Evolutionary conservation across 2,329 filamentous ascomycete species (phyloP).

Genomic region (Nothophaeocryptopus gaeumannii): DNA sequence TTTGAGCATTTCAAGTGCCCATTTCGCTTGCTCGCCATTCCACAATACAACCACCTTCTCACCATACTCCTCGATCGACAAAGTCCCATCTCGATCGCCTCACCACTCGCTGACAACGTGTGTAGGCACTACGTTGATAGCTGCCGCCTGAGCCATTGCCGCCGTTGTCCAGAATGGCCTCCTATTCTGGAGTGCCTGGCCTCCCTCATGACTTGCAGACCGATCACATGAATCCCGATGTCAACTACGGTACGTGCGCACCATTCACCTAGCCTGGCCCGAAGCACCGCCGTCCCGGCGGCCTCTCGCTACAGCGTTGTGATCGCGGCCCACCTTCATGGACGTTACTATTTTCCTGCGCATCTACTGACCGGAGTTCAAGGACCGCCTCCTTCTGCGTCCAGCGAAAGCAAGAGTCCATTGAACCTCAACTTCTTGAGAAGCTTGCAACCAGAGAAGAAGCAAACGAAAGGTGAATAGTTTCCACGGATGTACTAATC

Average conservation of each 20-base stretch:
- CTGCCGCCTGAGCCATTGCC: not conserved
- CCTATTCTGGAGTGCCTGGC: slow-evolving; percentile 14
- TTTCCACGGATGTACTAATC: not conserved
- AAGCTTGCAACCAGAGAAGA: slow-evolving; percentile 64
- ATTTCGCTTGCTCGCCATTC: too few species aligned
- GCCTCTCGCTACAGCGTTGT: too few species aligned
- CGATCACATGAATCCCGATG: slow-evolving; percentile 14
- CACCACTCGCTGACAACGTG: not conserved
- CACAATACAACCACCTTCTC: too few species aligned
- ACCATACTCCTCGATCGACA: too few species aligned
- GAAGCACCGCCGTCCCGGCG: too few species aligned
- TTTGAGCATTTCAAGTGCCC: too few species aligned
- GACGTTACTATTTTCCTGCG: not conserved
- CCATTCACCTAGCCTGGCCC: too few species aligned
- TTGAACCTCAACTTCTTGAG: slow-evolving; percentile 54
- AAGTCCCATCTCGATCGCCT: too few species aligned
- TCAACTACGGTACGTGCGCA: slow-evolving; percentile 17
- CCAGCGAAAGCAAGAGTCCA: slow-evolving; percentile 26
- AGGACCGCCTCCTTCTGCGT: slow-evolving; percentile 10
- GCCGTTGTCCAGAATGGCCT: slow-evolving; percentile 12
- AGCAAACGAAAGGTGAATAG: slow-evolving; percentile 68
- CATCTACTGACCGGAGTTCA: not conserved
- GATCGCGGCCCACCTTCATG: too few species aligned
- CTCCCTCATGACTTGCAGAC: slow-evolving; percentile 17
- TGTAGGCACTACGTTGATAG: not conserved